These are phyloP conservation scores for Corallochytrium limacisporum DNA, from an alignment of 78 protist genomes.

Conservation along the genomic window DNA sequence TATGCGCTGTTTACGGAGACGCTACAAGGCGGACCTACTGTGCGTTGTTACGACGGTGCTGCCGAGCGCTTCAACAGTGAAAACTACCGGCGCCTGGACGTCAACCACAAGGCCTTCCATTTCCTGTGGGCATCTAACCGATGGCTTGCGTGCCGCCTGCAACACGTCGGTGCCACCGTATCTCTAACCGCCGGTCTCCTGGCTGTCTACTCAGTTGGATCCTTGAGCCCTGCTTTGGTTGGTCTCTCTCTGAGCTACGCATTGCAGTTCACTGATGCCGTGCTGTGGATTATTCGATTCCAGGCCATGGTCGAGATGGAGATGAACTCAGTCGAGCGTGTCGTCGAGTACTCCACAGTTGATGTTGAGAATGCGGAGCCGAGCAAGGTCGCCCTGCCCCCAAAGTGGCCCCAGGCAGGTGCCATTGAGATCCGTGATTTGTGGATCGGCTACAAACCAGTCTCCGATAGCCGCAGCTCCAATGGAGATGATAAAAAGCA, in stretches of 20 bases:
- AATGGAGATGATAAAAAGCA: no score
- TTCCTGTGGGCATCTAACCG: no score
- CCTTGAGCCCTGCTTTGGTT: constrained; percentile 40
- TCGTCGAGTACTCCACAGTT: constrained; percentile 26
- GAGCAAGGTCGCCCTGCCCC: no score
- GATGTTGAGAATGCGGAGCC: no score
- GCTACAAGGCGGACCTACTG: constrained; percentile 62
- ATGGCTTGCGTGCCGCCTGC: no score
- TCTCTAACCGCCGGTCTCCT: constrained; percentile 6
- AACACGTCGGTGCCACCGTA: not conserved
- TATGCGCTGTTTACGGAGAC: constrained; percentile 33
- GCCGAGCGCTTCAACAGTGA: no score
- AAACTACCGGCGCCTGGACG: not conserved
- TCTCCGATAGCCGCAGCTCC: no score
- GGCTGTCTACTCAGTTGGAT: constrained; percentile 14
- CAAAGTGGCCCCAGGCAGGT: no score
- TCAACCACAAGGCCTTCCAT: not conserved
- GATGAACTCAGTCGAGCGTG: constrained; percentile 60
- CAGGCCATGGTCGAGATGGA: constrained; percentile 42
- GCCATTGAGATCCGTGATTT: no score
- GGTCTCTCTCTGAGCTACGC: constrained; percentile 55
- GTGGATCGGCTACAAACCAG: no score
- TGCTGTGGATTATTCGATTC: constrained; percentile 27
- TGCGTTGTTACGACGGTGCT: constrained; percentile 76
- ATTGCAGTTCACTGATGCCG: constrained; percentile 7